phyloP scores from a whole-genome alignment of 306 rosid species.

The Dalbergia cultrata region DNA sequence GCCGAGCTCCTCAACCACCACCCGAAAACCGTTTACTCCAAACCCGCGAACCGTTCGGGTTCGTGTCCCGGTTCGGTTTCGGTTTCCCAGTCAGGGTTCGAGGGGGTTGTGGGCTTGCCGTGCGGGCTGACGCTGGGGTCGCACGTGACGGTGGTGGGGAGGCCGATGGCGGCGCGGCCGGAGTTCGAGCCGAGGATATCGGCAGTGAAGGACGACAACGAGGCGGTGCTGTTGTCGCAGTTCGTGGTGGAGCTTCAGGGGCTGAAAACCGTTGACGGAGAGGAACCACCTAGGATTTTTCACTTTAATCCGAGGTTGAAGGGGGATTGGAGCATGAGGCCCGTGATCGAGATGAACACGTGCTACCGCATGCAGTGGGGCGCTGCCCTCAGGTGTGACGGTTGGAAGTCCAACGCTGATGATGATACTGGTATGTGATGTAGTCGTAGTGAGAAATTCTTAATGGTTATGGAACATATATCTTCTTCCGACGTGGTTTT shows the following conservation, averaged over 20 bases:
- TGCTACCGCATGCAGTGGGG: conserved; percentile 98
- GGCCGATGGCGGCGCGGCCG: conserved; percentile 58
- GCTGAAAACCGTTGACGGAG: conserved; percentile 80
- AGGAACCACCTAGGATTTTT: conserved; percentile 85
- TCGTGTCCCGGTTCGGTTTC: conserved; percentile 71
- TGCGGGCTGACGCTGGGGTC: conserved; percentile 92
- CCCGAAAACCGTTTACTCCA: conserved; percentile 4
- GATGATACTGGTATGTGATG: conserved; percentile 76
- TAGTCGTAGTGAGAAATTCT: background rate
- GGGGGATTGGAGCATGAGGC: conserved; percentile 92
- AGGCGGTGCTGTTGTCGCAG: conserved; percentile 68
- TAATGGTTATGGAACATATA: no score
- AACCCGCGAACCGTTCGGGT: conserved; percentile 55
- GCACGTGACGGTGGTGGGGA: conserved; percentile 74
- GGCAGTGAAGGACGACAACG: conserved; percentile 48
- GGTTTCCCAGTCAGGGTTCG: conserved; percentile 57
- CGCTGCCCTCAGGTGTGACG: conserved; percentile 75
- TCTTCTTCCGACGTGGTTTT: background rate
- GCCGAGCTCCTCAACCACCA: conserved; percentile 49
- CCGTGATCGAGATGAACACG: conserved; percentile 85
- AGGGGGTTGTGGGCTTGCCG: conserved; percentile 65
- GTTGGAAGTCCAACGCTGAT: conserved; percentile 81
- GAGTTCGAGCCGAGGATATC: conserved; percentile 58
- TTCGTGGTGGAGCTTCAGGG: conserved; percentile 86
- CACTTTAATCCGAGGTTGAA: conserved; percentile 86